Base-by-base conservation (phyloP, 179 eudicot genomes). In the Camellia oleifera region DNA sequence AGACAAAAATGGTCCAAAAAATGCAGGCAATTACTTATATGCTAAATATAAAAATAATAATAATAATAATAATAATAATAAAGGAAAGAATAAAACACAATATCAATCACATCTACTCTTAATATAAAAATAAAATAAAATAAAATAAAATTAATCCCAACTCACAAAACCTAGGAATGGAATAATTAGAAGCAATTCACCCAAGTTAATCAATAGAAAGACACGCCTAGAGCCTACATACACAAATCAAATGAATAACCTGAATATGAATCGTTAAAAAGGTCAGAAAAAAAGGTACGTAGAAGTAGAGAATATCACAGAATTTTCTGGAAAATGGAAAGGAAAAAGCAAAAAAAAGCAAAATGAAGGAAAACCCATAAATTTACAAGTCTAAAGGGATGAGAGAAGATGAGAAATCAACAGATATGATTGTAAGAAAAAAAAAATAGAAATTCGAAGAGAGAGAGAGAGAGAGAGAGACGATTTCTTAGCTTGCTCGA, bases 401-500 rank as follows among this genome's bases (percentile, higher is more conserved):
- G 40, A 32, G 2, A 32, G 40, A 32, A 32, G 40, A 32, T 32
- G 40, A 32, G 40, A 32, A 32, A 32, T 32, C 40, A 32, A 32
- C 40, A 32, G 40, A 32, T 32, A 32, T 32, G 40, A 32, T 32
- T 32, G 2, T 32, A 32, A 32, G 40, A 32, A 32, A 32, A 32
- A 26, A 32, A 32, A 32, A 32, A 32, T 32, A 32, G 40, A 32
- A 32, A 32, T 32, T 32, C 40, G 40, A 15, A 13, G 40, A 17
- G 18, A 5, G 40, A 40, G 53, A 40, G 42, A 40, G 20, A 5
- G 52, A 17, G 52, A 54, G 70, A 76, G 58, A 17, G 44, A 90
- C 94, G 86, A 65, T 85, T 85, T 85, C 81, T 91, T 91, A 56
- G 94, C 94, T 83, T 91, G 94, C 79, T 91, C 94, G 20, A 91